phyloP scores from a whole-genome alignment of 2,329 filamentous ascomycete species.

The Diaporthe batatas region DNA sequence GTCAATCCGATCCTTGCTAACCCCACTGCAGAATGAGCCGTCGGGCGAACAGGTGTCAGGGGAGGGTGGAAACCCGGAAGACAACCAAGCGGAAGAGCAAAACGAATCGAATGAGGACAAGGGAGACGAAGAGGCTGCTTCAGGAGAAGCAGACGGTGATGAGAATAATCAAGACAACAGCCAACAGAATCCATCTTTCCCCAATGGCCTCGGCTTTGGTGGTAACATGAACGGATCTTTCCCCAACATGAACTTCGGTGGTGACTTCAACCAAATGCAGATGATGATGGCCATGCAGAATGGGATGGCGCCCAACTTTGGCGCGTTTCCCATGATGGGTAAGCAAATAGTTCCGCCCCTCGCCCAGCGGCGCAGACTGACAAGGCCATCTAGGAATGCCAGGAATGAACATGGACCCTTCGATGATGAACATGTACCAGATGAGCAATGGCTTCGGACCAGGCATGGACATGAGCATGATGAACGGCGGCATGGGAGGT shows the following conservation, averaged over 20 bases:
- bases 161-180: constrained; percentile 51
- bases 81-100: constrained; percentile 30
- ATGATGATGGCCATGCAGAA: constrained; percentile 84
- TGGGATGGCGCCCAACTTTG: constrained; percentile 70
- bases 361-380: constrained; percentile 48
- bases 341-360: constrained; percentile 56
- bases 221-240: constrained; percentile 63
- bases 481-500: constrained; percentile 86
- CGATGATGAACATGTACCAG: constrained; percentile 77
- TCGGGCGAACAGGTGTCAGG: constrained; percentile 31
- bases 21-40: constrained; percentile 7
- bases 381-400: constrained; percentile 72
- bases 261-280: constrained; percentile 79
- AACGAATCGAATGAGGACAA: constrained; percentile 33
- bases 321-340: constrained; percentile 88
- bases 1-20: constrained; percentile 6
- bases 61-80: constrained; percentile 41
- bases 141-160: constrained; percentile 49
- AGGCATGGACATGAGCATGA: constrained; percentile 80
- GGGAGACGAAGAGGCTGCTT: constrained; percentile 45
- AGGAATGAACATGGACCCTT: constrained; percentile 87
- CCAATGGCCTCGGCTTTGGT: constrained; percentile 51
- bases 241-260: constrained; percentile 71
- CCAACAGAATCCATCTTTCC: constrained; percentile 46
- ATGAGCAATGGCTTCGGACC: constrained; percentile 84